Percentiles rank a stretch among this genome's conserved stretches.
These are phyloP conservation scores for Ustilago vetiveriae DNA, from an alignment of 1,284 basidiomycete genomes.

Conservation along the genomic window DNA sequence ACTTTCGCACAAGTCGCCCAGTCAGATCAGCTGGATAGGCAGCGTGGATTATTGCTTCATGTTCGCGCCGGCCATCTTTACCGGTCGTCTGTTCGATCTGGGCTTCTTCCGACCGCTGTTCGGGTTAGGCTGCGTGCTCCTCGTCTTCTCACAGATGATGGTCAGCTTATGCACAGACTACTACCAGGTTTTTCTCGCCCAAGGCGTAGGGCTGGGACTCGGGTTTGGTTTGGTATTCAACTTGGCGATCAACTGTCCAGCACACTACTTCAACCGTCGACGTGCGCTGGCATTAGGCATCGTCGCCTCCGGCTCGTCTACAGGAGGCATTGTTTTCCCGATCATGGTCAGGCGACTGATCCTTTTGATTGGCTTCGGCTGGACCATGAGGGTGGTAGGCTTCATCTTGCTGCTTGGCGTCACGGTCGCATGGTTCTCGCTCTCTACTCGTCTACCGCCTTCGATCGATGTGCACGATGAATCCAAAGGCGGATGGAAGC, in stretches of 20 bases:
- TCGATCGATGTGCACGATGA: conserved; percentile 40
- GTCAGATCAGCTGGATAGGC: conserved; percentile 52
- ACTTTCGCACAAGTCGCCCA: conserved; percentile 36
- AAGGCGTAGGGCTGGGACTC: conserved; percentile 46
- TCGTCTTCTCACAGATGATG: conserved; percentile 56
- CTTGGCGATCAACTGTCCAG: neutral
- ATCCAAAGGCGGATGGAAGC: conserved; percentile 45
- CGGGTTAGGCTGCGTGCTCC: conserved; percentile 28
- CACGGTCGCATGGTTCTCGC: conserved; percentile 33
- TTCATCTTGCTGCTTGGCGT: conserved; percentile 46
- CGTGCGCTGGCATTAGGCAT: conserved; percentile 50
- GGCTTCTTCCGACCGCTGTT: conserved; percentile 46
- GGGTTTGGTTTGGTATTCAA: neutral
- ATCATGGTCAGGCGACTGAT: conserved; percentile 48
- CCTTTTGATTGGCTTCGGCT: conserved; percentile 46
- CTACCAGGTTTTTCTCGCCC: conserved; percentile 57
- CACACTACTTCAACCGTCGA: conserved; percentile 37
- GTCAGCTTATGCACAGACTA: conserved; percentile 52
- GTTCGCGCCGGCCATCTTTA: conserved; percentile 36
- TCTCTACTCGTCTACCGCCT: conserved; percentile 42
- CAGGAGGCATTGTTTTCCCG: conserved; percentile 57
- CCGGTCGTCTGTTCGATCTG: conserved; percentile 51
- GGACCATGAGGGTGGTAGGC: conserved; percentile 51
- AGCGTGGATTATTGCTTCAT: conserved; percentile 52
- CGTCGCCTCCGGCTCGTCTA: conserved; percentile 48